Percentiles rank a stretch among this genome's conserved stretches.
These are phyloP conservation scores for Trichoderma koningiopsis DNA, from an alignment of 2,329 filamentous ascomycete species.

Conservation along the genomic window DNA sequence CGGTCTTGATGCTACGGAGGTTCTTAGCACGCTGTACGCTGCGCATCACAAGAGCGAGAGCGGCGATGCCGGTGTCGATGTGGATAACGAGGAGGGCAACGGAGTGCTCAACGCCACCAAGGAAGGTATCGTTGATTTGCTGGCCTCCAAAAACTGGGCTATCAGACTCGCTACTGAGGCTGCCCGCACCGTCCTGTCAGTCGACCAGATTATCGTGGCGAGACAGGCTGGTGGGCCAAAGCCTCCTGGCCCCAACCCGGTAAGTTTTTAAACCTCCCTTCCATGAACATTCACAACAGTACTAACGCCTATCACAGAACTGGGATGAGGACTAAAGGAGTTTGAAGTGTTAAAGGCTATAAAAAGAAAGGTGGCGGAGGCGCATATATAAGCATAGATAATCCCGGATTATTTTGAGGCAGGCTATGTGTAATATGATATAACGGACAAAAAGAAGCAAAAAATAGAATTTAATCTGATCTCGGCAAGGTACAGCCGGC, in stretches of 20 bases:
- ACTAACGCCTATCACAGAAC: constrained; percentile 50
- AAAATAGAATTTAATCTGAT: constrained; percentile 25
- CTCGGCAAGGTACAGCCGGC: not conserved
- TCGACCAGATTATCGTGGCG: constrained; percentile 98
- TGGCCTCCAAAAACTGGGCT: constrained; percentile 93
- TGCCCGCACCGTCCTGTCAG: constrained; percentile 88
- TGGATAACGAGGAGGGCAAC: constrained; percentile 75
- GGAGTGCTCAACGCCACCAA: constrained; percentile 85
- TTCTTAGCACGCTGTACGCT: constrained; percentile 87
- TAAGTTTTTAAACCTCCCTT: constrained; percentile 38
- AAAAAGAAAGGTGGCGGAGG: not conserved
- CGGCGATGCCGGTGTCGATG: constrained; percentile 91
- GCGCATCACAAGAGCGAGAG: constrained; percentile 86
- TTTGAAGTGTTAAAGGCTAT: constrained; percentile 27
- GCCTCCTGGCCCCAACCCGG: constrained; percentile 88
- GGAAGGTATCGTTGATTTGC: constrained; percentile 86
- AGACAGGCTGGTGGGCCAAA: constrained; percentile 97
- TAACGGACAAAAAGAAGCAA: constrained; percentile 14
- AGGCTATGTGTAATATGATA: constrained; percentile 24
- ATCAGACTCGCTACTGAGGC: constrained; percentile 96
- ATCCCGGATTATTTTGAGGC: constrained; percentile 21
- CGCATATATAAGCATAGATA: constrained; percentile 34
- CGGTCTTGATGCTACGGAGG: constrained; percentile 95
- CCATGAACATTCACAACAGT: not conserved
- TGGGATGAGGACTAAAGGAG: constrained; percentile 63